Evolutionary conservation across 2,329 filamentous ascomycete genomes (phyloP), one percentile per base, ranked within the genome.

Genomic region (Epicoccum sorghinum): DNA sequence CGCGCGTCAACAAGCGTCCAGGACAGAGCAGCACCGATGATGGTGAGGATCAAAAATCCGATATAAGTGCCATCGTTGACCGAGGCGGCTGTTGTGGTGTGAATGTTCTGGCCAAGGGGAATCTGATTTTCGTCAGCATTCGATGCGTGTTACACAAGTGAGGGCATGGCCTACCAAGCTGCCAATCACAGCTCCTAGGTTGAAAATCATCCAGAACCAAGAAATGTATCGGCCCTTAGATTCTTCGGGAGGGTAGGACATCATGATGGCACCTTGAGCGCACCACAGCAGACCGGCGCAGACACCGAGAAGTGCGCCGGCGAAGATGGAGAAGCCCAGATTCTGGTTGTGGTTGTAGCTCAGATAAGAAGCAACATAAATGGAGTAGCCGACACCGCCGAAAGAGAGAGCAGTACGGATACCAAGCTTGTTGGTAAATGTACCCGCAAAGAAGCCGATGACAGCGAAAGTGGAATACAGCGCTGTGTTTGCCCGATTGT

Each of bases 121-220:
- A 91, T 89, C 81, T 83, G 57, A 38, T 24, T n/a, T 45, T 29
- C 33, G 51, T 66, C 43, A 65, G 61, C 46, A 38, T 42, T 36
- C 33, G 27, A 7, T 44, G 13, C 37, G 42, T 22, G 42, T 42
- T 50, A 77, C 66, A 88, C 42, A 56, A 49, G 55, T 36, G 25
- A 43, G 39, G 25, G 51, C n/a, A 35, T 76, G 52, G 72, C 82
- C 72, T 75, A 86, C 83, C 79, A 87, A 71, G 68, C 88, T 86
- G 58, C 93, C 93, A 73, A 97, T 91, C 57, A 96, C 92, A 66
- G 87, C 92, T 65, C 93, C 93, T 55, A 93, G 76, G 76, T 96
- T 96, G 82, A 96, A 97, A 68, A 97, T 96, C 73, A 92, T 87
- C 93, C 93, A 96, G 78, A 96, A 96, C 79, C 86, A 87, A 57